Base-by-base conservation (phyloP, 179 eudicot species). In the Beta lomatogona region DNA sequence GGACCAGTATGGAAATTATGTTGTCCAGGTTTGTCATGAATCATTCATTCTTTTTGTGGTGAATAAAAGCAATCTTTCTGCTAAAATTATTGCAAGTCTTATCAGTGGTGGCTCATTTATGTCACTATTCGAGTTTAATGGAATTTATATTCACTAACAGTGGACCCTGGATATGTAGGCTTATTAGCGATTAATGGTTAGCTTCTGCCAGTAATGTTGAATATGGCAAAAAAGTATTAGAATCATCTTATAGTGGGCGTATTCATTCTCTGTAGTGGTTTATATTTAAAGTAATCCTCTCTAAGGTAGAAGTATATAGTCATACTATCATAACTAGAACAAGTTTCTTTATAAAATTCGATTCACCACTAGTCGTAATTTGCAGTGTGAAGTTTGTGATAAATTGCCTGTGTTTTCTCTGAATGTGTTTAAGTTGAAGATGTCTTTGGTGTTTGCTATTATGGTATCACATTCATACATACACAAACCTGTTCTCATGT, bases 1-100 rank as follows among this genome's bases (percentile, higher is more conserved):
- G 79, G 99, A 95, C 74, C 99, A 95, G 79, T 94, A 93, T 76
- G 99, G 99, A 53, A 95, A 95, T 79, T 95, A 95, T 82, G 99
- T 95, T 75, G 90, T 95, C 81, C 98, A 95, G 98, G 97, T 93
- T 67, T 54, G 89, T 80, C 59, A 18, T 69, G 67, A n/a, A 8
- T 75, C 1, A 36, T 45, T 50, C 9, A 13, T 54, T 65, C 11
- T 67, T 75, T 75, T 9, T n/a, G 9, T 57, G 46, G 3, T 25
- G 58, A n/a, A 18, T 21, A 46, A 36, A n/a, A 18, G 11, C 9
- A 12, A 54, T 73, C 5, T 31, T 55, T 73, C 10, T 69, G 52
- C 13, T 41, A 44, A 9, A 36, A 68, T 41, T 69, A 15, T 45
- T 28, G 46, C 25, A 18, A 55, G 77, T 64, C 22, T 54, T 22